Base-by-base conservation (phyloP, 352 stramenopile species). In the Thraustochytrium striatum region DNA sequence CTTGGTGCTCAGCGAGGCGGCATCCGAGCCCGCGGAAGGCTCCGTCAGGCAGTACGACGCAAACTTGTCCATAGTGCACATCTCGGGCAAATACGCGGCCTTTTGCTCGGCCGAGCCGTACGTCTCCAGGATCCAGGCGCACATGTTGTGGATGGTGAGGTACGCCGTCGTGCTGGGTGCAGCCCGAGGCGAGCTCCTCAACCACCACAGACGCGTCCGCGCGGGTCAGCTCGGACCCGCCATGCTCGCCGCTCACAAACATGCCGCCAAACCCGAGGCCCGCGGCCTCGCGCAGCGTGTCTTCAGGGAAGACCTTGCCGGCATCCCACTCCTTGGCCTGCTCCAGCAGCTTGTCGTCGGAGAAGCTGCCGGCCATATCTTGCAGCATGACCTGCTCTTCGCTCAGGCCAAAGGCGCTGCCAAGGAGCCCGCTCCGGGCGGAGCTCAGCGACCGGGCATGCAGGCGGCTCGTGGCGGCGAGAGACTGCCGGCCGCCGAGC, bases 131-230 rank as follows among this genome's bases (percentile, higher is more conserved):
- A 87, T 86, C 36, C 83, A 83, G n/a, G 81, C 79, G 32, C 81
- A 86, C 84, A 87, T 87, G 57, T 87, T 87, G 82, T 87, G 84
- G 57, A 87, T 87, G 2, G 82, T 87, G 5, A 87, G 33, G 61
- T 87, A 87, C 2, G 84, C 84, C 5, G 84, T 82, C 5, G 84
- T 87, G 78, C 68, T 82, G 3, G 75, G 58, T n/a, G 65, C 82
- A 86, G 11, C 82, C 84, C 25, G 80, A 72, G 33, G 83, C 78
- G 36, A 86, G 53, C 36, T 47, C 75, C 2, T 73, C 68, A 38
- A 83, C 69, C 19, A 86, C 33, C n/a, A 85, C 41, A 3, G 72
- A 75, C 13, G 62, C 75, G 25, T 87, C 59, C 38, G 83, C 53
- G 9, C 83, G 57, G 9, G 72, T 58, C 57, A 87, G 39, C n/a